Conservation (phyloP, 2,329 filamentous ascomycete species). For the Orbilia ellipsospora region DNA sequence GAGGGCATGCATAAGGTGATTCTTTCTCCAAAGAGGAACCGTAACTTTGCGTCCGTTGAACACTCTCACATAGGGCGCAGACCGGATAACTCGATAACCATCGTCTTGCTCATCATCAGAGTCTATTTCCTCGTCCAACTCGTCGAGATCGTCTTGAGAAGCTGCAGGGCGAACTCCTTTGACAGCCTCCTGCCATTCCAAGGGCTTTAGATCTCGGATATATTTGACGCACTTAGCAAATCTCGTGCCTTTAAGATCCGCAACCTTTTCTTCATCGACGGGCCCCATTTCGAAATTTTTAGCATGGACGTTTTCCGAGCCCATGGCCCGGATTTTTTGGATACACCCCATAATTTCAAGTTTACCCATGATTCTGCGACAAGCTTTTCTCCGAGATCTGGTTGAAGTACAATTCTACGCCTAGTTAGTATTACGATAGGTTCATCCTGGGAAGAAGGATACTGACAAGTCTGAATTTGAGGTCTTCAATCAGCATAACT, state of each 20-base stretch:
- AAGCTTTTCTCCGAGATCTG: constrained; percentile 48
- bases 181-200: constrained; percentile 48
- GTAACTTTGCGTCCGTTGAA: constrained; percentile 37
- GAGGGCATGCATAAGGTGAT: constrained; percentile 46
- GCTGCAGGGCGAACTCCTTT: constrained; percentile 34
- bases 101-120: constrained; percentile 53
- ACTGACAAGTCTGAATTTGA: constrained; percentile 53
- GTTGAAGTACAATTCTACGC: constrained; percentile 49
- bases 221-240: constrained; percentile 53
- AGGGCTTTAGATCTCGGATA: constrained; percentile 36
- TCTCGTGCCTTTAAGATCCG: constrained; percentile 32
- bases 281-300: constrained; percentile 52
- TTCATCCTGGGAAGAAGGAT: background rate
- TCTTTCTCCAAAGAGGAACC: constrained; percentile 43
- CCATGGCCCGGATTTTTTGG: constrained; percentile 45
- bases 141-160: constrained; percentile 27
- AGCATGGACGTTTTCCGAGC: constrained; percentile 40
- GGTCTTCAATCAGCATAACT: constrained; percentile 51
- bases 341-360: constrained; percentile 45
- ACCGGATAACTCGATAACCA: constrained; percentile 42
- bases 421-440: background rate
- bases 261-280: constrained; percentile 40
- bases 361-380: constrained; percentile 39
- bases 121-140: constrained; percentile 32
- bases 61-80: constrained; percentile 13